A percentile compares a stretch with the other conserved stretches of the same genome.
Evolutionary conservation across 176 grass and related monocot species (phyloP).

Genomic region (Phoenix dactylifera): DNA sequence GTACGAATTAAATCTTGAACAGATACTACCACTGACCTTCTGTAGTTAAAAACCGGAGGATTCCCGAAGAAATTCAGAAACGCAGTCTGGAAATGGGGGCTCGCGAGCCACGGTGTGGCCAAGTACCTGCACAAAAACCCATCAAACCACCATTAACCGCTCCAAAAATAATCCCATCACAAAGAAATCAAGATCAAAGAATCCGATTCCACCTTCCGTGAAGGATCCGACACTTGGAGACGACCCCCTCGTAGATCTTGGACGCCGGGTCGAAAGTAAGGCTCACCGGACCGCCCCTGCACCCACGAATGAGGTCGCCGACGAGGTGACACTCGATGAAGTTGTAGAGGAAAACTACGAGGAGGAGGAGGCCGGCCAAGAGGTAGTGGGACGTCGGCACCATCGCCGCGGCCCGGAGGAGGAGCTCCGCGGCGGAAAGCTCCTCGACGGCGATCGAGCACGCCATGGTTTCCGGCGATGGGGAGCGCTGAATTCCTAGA

Average conservation of each 20-base stretch:
- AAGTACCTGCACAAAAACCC: slow-evolving; percentile 50
- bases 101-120: slow-evolving; percentile 77
- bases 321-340: slow-evolving; percentile 84
- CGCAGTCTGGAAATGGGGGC: slow-evolving; percentile 86
- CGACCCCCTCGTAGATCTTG: slow-evolving; percentile 76
- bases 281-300: slow-evolving; percentile 49
- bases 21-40: slow-evolving; percentile 33
- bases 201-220: slow-evolving; percentile 53
- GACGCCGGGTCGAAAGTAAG: slow-evolving; percentile 77
- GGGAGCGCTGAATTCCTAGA: background rate
- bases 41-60: slow-evolving; percentile 62
- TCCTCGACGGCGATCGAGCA: slow-evolving; percentile 8
- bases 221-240: slow-evolving; percentile 60
- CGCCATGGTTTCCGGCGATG: slow-evolving; percentile 11
- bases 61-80: slow-evolving; percentile 71
- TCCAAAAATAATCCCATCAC: background rate
- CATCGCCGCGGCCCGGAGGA: slow-evolving; percentile 40
- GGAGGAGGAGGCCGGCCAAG: slow-evolving; percentile 22
- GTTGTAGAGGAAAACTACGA: slow-evolving; percentile 38
- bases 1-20: too few relatives aligned
- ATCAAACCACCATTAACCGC: slow-evolving; percentile 6
- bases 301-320: slow-evolving; percentile 49
- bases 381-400: slow-evolving; percentile 43
- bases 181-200: too few relatives aligned
- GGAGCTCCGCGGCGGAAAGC: slow-evolving; percentile 34